Evolutionary conservation across 2,329 filamentous ascomycete genomes (phyloP), one percentile per base, ranked within the genome.

Genomic region (Blastomyces percursus): DNA sequence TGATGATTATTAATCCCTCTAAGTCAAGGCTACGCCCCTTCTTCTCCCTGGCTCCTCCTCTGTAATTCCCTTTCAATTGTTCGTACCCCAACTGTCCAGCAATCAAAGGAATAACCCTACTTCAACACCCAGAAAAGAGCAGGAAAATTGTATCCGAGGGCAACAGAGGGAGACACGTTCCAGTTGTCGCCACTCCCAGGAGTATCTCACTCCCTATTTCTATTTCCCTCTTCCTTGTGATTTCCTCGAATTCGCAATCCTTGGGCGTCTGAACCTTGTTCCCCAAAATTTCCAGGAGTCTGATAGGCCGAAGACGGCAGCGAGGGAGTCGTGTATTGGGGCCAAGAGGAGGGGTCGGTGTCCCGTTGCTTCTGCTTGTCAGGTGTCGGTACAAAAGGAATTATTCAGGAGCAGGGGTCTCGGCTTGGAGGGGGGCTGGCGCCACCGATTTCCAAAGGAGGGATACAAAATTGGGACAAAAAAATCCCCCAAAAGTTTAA

Each of bases 241-340:
- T 56, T 56, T 40, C 54, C 54, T 56, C 54, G n/a, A 56, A 40
- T 59, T 59, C 56, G 27, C 44, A 46, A 50, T 19, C 57, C 44
- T 32, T 32, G 42, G 57, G n/a, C 7, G 57, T 59, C 57, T 59
- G 46, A 44, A 59, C 57, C 54, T 56, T 40, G 52, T 38, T 9
- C 54, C 21, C n/a, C 54, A 40, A 40, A 5, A 12, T 24, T 40
- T 40, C 27, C 54, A 40, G 54, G n/a, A 9, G 16, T 24, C n/a
- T 56, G 54, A 56, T 56, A 56, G 54, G 54, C 19, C 19, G n/a
- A 35, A 35, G 12, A n/a, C 14, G 51, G 24, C 16, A 54, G 19
- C 24, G 51, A 54, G 30, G 24, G 12, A 24, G 52, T 38, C n/a
- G 52, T 30, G 9, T 40, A 38, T 38, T 56, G 54, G 32, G 8